Evolutionary conservation across 1,139 yeast genomes (phyloP).

Genomic region (Nadsonia commutata): DNA sequence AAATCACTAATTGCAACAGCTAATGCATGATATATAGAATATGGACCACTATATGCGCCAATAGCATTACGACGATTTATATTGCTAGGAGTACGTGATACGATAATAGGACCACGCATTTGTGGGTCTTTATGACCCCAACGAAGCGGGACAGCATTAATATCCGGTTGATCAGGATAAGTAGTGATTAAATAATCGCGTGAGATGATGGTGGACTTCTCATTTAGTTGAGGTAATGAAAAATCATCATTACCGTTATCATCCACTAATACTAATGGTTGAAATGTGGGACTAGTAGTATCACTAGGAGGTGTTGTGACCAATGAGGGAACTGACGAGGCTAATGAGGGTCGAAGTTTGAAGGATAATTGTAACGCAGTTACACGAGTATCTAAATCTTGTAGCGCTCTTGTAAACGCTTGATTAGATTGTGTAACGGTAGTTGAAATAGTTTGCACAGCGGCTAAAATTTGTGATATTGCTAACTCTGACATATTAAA

Average conservation of each 20-base stretch:
- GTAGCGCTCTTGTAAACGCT: no score
- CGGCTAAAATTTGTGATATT: no score
- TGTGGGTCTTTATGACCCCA: conserved; percentile 37
- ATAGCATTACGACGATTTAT: conserved; percentile 34
- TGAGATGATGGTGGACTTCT: conserved; percentile 1
- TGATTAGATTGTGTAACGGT: no score
- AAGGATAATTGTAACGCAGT: no score
- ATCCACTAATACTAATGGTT: neutral
- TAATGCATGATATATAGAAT: conserved; percentile 44
- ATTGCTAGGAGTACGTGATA: conserved; percentile 28
- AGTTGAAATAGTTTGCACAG: no score
- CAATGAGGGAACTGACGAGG: neutral
- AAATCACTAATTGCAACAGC: conserved; percentile 43
- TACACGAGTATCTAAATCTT: no score
- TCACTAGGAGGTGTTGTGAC: neutral
- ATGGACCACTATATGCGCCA: conserved; percentile 50
- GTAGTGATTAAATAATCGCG: conserved; percentile 27
- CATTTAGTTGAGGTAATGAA: neutral
- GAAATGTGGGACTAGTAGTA: conserved; percentile 2
- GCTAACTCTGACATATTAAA: no score
- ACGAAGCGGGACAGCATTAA: conserved; percentile 31
- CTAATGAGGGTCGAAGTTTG: conserved; percentile 2
- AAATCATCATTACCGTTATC: conserved; percentile 1
- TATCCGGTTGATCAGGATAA: conserved; percentile 33
- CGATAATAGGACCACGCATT: conserved; percentile 43